Evolutionary conservation across 2,329 filamentous ascomycete genomes (phyloP).

Genomic region (Purpureocillium takamizusanense): DNA sequence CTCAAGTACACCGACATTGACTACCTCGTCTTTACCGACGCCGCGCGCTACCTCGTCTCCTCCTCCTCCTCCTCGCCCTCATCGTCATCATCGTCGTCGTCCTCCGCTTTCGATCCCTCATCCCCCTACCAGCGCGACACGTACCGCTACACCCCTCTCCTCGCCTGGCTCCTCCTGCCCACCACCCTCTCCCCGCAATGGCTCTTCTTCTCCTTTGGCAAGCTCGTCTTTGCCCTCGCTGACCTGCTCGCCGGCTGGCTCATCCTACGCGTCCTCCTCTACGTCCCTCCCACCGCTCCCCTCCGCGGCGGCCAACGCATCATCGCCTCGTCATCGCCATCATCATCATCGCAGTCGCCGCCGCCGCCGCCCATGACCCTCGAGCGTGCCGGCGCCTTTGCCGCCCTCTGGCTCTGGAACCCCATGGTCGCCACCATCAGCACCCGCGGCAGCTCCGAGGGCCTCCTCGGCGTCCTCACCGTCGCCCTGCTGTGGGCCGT

Average conservation of each 20-base stretch:
- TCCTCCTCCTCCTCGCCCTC: constrained; percentile 18
- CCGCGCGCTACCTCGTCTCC: constrained; percentile 64
- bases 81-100: background rate
- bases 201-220: constrained; percentile 74
- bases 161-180: constrained; percentile 84
- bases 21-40: constrained; percentile 97
- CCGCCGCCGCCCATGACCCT: constrained; percentile 32
- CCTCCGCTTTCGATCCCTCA: background rate
- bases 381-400: constrained; percentile 60
- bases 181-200: constrained; percentile 47
- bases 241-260: constrained; percentile 82
- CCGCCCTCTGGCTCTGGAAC: constrained; percentile 87
- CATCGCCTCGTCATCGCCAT: no score
- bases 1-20: constrained; percentile 99
- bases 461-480: constrained; percentile 76
- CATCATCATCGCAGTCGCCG: no score
- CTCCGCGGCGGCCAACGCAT: no score
- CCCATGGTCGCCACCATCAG: constrained; percentile 98
- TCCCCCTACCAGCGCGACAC: constrained; percentile 87
- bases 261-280: constrained; percentile 35
- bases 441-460: constrained; percentile 89
- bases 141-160: constrained; percentile 90
- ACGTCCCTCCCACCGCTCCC: no score
- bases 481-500: constrained; percentile 78
- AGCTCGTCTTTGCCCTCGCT: constrained; percentile 72